Conservation (phyloP, 352 stramenopile species). For the Aphanomyces stellatus region DNA sequence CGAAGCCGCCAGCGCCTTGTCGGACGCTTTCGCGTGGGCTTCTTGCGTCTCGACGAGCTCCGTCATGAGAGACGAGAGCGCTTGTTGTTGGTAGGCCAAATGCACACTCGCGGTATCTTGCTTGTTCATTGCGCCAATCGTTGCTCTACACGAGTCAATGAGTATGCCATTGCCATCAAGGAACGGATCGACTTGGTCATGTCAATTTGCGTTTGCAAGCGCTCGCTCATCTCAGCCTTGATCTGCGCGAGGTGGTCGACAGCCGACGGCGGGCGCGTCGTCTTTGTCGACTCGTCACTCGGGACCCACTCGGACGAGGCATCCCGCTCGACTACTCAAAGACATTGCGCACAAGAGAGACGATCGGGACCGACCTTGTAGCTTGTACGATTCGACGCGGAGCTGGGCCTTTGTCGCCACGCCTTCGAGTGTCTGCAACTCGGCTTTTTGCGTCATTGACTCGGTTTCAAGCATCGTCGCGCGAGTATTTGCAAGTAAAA, state of each 20-base stretch:
- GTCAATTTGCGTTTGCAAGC: conserved; percentile 5
- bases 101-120: not conserved
- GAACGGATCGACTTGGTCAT: not conserved
- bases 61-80: not conserved
- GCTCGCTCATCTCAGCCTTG: conserved; percentile 9
- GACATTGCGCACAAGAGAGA: no score
- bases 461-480: not conserved
- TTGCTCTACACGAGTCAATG: not conserved
- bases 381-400: conserved; percentile 3
- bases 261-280: not conserved
- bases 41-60: not conserved
- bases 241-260: not conserved
- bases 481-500: not conserved
- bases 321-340: no score
- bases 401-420: conserved; percentile 10
- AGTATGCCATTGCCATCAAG: not conserved
- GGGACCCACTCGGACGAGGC: not conserved
- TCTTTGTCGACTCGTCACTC: not conserved
- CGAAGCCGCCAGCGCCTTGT: not conserved
- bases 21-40: not conserved
- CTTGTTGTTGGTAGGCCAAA: not conserved
- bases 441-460: not conserved
- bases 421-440: not conserved
- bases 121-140: conserved; percentile 2
- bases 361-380: not conserved